Evolutionary conservation across 176 grass and related monocot species (phyloP).

Genomic region (Chrysopogon serrulatus): DNA sequence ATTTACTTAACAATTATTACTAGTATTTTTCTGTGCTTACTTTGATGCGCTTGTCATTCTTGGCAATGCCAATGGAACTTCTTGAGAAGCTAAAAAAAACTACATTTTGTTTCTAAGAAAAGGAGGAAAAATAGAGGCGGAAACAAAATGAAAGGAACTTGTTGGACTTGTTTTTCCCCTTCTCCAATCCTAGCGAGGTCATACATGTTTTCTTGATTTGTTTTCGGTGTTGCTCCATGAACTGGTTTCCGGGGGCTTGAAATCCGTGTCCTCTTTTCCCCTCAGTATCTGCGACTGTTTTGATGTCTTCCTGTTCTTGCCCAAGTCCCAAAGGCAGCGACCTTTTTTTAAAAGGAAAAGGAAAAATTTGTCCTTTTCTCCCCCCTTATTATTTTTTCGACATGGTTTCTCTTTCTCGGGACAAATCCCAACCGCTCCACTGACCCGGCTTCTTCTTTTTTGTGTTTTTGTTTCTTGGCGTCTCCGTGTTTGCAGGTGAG

Average conservation of each 20-base stretch:
- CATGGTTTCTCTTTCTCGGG: background rate
- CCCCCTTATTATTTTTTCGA: conserved; percentile 6
- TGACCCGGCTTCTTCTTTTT: background rate
- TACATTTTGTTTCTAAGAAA: background rate
- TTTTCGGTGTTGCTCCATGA: background rate
- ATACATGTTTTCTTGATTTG: background rate
- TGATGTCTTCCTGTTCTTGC: conserved; percentile 42
- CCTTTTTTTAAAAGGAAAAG: conserved; percentile 12
- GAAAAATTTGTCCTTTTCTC: background rate
- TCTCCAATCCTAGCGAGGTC: background rate
- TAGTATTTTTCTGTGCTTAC: background rate
- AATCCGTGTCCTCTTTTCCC: background rate
- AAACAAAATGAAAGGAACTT: background rate
- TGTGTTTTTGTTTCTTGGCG: background rate
- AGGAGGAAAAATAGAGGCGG: background rate
- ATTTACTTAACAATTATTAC: background rate
- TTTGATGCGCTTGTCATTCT: conserved; percentile 35
- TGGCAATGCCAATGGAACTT: conserved; percentile 27
- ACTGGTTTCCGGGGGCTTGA: background rate
- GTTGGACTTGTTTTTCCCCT: background rate
- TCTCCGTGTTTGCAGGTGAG: conserved; percentile 33
- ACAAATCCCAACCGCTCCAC: conserved; percentile 25
- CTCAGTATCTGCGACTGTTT: background rate
- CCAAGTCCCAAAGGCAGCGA: conserved; percentile 20
- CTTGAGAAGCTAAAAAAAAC: conserved; percentile 23